Conservation (phyloP, 345 rosid species). For the Rhizophora apiculata region DNA sequence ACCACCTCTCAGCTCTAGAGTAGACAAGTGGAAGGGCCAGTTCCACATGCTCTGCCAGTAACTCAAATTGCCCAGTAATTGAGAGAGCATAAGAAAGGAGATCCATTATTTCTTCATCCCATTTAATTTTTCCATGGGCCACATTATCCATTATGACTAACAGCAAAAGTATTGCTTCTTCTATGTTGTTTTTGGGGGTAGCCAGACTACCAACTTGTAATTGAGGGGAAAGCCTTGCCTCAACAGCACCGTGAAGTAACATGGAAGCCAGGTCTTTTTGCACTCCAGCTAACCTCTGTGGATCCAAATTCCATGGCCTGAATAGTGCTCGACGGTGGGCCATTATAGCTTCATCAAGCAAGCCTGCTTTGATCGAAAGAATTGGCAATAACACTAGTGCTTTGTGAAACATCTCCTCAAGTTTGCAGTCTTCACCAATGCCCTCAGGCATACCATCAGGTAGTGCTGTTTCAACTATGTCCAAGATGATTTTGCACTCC, state of each 20-base stretch:
- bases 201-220: conserved; percentile 35
- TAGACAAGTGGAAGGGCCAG: conserved; percentile 70
- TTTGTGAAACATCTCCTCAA: conserved; percentile 78
- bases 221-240: conserved; percentile 46
- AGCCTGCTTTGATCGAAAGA: conserved; percentile 69
- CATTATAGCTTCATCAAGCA: conserved; percentile 61
- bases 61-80: conserved; percentile 59
- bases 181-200: conserved; percentile 47
- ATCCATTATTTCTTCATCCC: conserved; percentile 87
- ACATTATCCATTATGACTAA: conserved; percentile 69
- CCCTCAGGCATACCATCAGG: conserved; percentile 66
- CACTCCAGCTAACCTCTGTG: conserved; percentile 63
- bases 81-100: conserved; percentile 79
- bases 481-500: conserved; percentile 75
- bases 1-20: conserved; percentile 77
- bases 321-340: conserved; percentile 69
- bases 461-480: conserved; percentile 65
- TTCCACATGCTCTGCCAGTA: conserved; percentile 70
- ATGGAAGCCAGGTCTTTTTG: conserved; percentile 76
- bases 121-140: conserved; percentile 55
- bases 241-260: conserved; percentile 77
- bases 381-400: conserved; percentile 78
- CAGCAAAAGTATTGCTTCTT: conserved; percentile 84
- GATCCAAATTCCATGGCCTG: conserved; percentile 82
- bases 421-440: conserved; percentile 58